Base-by-base conservation (phyloP, 2,329 filamentous ascomycete species). In the Meredithiella fracta region DNA sequence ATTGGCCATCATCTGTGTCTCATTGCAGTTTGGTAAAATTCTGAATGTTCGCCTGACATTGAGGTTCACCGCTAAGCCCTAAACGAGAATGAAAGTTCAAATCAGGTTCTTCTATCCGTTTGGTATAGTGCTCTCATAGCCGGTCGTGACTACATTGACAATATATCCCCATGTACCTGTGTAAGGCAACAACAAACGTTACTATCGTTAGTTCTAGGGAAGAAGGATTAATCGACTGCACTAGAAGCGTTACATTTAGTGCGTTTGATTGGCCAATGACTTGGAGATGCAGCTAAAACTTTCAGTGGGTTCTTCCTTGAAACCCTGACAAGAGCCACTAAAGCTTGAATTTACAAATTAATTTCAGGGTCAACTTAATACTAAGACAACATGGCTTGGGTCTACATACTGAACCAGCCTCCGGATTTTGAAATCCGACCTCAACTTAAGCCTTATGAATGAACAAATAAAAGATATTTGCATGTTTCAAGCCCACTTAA, bases 1-100 rank as follows among this genome's bases (percentile, higher is more conserved):
- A 52, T 52, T 52, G 50, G 31, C 50, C 50, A 37, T 14, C 20
- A 20, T 38, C 17, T 22, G 34, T 52, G 50, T 52, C 50, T 29
- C 31, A 52, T 52, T 29, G n/a, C 20, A 26, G 11, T 14, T 25
- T 38, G 9, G 20, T 5, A 17, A 25, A 4, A 7, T 22, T 20
- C 23, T 40, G n/a, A 15, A 37, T 23, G 14, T 9, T 52, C 50
- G 50, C 50, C 15, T 38, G 31, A 38, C 25, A 44, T 44, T 20
- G 8, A 44, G 17, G 3, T 44, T n/a, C 8, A n/a, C 40, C 17
- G 8, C 11, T n/a, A 17, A 17, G 11, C 40, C 20, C n/a, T 38
- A 14, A 3, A 38, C 11, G 11, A 38, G 37, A 38, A 3, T 14
- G n/a, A 14, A 38, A 7, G 11, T 47, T 17, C 22, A 14, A 17